A percentile compares a stretch with the other conserved stretches of the same genome.
phyloP scores from a whole-genome alignment of 768 basidiomycete genomes.

The Artomyces pyxidatus region DNA sequence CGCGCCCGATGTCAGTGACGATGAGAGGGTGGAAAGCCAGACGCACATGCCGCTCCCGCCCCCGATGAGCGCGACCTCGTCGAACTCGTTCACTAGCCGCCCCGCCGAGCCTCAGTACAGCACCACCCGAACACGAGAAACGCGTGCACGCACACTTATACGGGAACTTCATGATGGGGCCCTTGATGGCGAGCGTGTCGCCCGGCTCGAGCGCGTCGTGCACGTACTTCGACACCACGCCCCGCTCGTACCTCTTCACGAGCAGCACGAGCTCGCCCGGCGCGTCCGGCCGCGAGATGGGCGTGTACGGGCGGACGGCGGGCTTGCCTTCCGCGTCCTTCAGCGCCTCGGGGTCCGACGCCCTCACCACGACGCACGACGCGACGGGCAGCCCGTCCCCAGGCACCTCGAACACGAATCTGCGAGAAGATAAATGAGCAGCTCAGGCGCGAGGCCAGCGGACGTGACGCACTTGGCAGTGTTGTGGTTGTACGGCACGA shows the following conservation, averaged over 20 bases:
- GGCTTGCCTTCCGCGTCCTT: conserved; percentile 79
- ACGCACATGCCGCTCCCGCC: conserved; percentile 90
- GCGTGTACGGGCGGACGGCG: conserved; percentile 88
- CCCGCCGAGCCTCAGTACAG: neutral
- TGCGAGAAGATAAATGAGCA: conserved; percentile 21
- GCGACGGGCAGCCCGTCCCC: conserved; percentile 71
- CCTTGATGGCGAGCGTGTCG: conserved; percentile 80
- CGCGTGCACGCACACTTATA: conserved; percentile 64
- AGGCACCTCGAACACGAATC: conserved; percentile 76
- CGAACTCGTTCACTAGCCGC: conserved; percentile 64
- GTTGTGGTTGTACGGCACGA: conserved; percentile 92
- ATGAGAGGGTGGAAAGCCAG: neutral
- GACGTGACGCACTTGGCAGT: conserved; percentile 53
- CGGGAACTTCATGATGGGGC: conserved; percentile 80
- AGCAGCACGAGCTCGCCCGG: conserved; percentile 74
- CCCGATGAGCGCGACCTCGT: conserved; percentile 81
- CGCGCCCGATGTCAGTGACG: conserved; percentile 1
- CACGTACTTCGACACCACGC: conserved; percentile 81
- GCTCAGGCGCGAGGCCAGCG: neutral
- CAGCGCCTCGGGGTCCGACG: conserved; percentile 56
- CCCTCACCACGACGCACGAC: conserved; percentile 69
- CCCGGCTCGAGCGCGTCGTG: conserved; percentile 75
- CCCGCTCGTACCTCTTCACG: conserved; percentile 79
- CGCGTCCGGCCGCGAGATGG: conserved; percentile 68
- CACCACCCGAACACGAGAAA: neutral